A percentile compares a stretch with the other conserved stretches of the same genome.
phyloP scores from a whole-genome alignment of 2,329 filamentous ascomycete species.

The Cladorrhinum sp. region DNA sequence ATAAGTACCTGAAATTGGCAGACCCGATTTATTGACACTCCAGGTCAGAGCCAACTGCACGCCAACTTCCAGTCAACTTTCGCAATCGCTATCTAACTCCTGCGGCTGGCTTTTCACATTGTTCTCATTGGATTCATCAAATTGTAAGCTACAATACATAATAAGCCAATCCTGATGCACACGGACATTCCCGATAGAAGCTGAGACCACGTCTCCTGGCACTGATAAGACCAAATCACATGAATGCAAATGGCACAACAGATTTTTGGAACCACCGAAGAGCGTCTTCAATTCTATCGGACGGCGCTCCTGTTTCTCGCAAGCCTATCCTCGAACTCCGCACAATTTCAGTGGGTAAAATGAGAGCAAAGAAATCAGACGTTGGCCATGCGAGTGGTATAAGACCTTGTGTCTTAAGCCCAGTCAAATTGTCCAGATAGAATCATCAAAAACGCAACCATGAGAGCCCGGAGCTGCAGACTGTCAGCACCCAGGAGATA shows the following conservation, averaged over 20 bases:
- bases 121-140: neutral
- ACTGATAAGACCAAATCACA: neutral
- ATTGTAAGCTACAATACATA: neutral
- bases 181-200: neutral
- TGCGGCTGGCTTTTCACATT: neutral
- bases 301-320: slow-evolving; percentile 35
- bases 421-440: slow-evolving; percentile 46
- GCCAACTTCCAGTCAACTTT: neutral
- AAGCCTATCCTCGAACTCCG: slow-evolving; percentile 25
- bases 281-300: slow-evolving; percentile 36
- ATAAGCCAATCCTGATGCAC: neutral
- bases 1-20: too few relatives aligned
- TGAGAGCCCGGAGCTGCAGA: slow-evolving; percentile 12
- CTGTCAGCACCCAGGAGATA: slow-evolving; percentile 22
- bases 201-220: neutral
- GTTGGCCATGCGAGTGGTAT: slow-evolving; percentile 32
- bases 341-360: slow-evolving; percentile 31
- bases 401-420: slow-evolving; percentile 34
- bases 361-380: slow-evolving; percentile 36
- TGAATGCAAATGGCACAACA: neutral
- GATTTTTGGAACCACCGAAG: slow-evolving; percentile 10
- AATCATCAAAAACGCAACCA: slow-evolving; percentile 21
- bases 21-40: too few relatives aligned
- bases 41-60: neutral
- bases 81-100: neutral